A percentile compares a stretch with the other conserved stretches of the same genome.
Conservation (phyloP, 2,329 filamentous ascomycete genomes). For the Helicocarpus griseus region DNA sequence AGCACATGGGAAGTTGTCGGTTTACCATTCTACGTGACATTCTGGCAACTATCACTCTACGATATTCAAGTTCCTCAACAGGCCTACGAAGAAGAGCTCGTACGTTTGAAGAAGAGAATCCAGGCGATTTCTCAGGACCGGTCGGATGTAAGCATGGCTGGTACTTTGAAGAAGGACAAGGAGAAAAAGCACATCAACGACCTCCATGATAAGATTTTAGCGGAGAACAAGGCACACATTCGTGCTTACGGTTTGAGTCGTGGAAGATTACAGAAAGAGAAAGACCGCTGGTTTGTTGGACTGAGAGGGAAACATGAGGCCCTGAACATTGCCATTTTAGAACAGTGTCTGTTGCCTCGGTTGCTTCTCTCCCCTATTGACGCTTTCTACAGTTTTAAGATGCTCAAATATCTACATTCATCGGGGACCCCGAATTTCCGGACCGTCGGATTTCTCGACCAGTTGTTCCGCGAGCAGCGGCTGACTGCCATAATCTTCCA, state of each 20-base stretch:
- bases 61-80: slow-evolving; percentile 69
- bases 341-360: slow-evolving; percentile 87
- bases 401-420: slow-evolving; percentile 80
- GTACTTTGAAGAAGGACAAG: slow-evolving; percentile 56
- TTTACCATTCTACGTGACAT: slow-evolving; percentile 74
- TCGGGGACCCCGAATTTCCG: slow-evolving; percentile 78
- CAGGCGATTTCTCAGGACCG: slow-evolving; percentile 60
- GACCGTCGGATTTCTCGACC: slow-evolving; percentile 71
- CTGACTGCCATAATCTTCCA: slow-evolving; percentile 76
- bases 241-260: slow-evolving; percentile 58
- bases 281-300: slow-evolving; percentile 65
- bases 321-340: slow-evolving; percentile 68
- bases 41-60: slow-evolving; percentile 81
- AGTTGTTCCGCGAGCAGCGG: slow-evolving; percentile 73
- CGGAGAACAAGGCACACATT: slow-evolving; percentile 63
- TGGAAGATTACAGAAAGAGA: slow-evolving; percentile 62
- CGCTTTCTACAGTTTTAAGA: slow-evolving; percentile 76
- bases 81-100: slow-evolving; percentile 69
- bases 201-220: slow-evolving; percentile 58
- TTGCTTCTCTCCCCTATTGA: slow-evolving; percentile 75
- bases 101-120: slow-evolving; percentile 57
- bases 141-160: slow-evolving; percentile 59
- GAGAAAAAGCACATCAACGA: slow-evolving; percentile 61
- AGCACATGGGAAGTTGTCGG: slow-evolving; percentile 62
- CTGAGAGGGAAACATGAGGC: slow-evolving; percentile 53